Evolutionary conservation across 1,284 basidiomycete species (phyloP), one percentile per base, ranked within the genome.

Genomic region (Cutaneotrichosporon cutaneum): DNA sequence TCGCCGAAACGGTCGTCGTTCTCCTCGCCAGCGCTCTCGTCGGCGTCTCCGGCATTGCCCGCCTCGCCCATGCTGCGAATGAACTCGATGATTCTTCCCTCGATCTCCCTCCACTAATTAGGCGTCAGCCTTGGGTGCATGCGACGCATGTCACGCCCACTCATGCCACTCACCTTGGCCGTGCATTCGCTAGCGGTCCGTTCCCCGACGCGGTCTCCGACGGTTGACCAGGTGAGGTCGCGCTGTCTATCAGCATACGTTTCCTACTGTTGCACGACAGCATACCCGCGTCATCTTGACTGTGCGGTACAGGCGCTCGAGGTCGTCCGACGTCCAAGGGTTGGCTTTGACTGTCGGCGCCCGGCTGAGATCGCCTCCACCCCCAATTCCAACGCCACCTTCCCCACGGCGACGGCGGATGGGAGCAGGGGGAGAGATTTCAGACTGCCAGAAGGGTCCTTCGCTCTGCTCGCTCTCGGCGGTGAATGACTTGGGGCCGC

Each of bases 261-360:
- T 14, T 3, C 50, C 7, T 24, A 21, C 16, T 21, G 35, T 39
- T 18, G 26, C 22, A 27, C 26, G 14, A 11, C 11, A 30, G 33
- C 54, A 4, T 30, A 56, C 55, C 27, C 55, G 42, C 14, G 55
- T 56, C 18, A 56, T 39, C 44, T 56, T 56, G 36, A 58, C 48
- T 9, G 48, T 51, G 13, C 57, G 57, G 36, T 58, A 58, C 26
- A 58, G 57, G 6, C 50, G 35, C 36, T 58, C 57, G 27, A 58
- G 57, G 22, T 52, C 57, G 35, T 58, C 57, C 2, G 48, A 21
- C 18, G 48, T 52, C 57, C 57, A 58, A 27, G 22, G 36, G 16
- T 21, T 10, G 9, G 26, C 36, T 27, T 42, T 57, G 22, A 24
- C 47, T 11, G 47, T 45, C 21, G 44, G 8, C 44, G 22, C 44